These are phyloP conservation scores for Trametes gibbosa DNA, from an alignment of 768 basidiomycete species.

Conservation along the genomic window DNA sequence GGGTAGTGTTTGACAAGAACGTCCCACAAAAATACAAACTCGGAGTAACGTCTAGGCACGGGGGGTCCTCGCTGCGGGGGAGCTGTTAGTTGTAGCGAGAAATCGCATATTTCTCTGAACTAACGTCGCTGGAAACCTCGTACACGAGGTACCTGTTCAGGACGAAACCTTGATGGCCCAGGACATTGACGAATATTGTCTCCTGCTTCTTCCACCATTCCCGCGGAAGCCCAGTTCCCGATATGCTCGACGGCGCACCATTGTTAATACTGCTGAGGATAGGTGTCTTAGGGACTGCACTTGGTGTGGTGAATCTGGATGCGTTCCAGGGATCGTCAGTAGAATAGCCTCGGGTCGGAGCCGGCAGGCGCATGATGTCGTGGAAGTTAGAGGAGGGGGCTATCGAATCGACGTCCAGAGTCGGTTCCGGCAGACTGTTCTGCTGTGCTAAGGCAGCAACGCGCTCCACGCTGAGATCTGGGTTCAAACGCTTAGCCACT, in stretches of 20 bases:
- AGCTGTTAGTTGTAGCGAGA: conserved; percentile 4
- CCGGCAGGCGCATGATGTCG: conserved; percentile 32
- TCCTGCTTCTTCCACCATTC: conserved; percentile 91
- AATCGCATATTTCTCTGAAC: conserved; percentile 24
- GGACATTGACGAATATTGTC: conserved; percentile 61
- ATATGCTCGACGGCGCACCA: conserved; percentile 55
- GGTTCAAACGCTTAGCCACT: not conserved
- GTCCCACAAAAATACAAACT: conserved; percentile 91
- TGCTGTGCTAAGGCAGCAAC: conserved; percentile 74
- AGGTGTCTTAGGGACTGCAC: conserved; percentile 17
- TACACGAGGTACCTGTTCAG: conserved; percentile 86
- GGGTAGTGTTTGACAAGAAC: conserved; percentile 85
- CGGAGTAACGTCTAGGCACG: conserved; percentile 86
- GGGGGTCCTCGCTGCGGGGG: conserved; percentile 52
- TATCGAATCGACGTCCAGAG: conserved; percentile 60
- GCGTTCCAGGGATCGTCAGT: conserved; percentile 60
- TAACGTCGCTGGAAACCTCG: conserved; percentile 72
- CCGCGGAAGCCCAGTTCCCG: conserved; percentile 68
- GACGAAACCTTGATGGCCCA: conserved; percentile 91
- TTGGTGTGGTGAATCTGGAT: conserved; percentile 20
- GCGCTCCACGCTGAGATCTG: conserved; percentile 81
- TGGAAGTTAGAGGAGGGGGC: conserved; percentile 53
- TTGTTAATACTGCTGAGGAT: conserved; percentile 33
- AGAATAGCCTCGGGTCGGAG: conserved; percentile 48
- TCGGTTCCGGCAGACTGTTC: conserved; percentile 75